Evolutionary conservation across 2,329 filamentous ascomycete species (phyloP).

Genomic region (Zasmidium cellare): DNA sequence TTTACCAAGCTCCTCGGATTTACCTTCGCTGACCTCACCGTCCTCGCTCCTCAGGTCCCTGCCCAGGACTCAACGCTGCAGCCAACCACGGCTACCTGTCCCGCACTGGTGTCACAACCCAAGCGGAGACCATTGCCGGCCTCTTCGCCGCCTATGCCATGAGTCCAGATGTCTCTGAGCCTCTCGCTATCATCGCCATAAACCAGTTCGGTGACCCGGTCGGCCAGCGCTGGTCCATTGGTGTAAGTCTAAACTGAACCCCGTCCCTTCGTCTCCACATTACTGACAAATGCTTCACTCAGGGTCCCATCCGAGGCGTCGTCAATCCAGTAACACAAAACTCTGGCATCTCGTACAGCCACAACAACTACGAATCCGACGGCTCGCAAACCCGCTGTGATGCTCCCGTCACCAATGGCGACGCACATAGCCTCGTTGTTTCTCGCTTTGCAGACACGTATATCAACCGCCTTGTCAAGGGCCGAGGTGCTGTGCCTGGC

Average conservation of each 20-base stretch:
- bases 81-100: too few species aligned
- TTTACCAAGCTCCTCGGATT: too few species aligned
- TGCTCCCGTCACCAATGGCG: constrained; percentile 22
- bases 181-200: constrained; percentile 2
- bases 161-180: constrained; percentile 12
- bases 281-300: too few species aligned
- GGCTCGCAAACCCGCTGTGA: constrained; percentile 31
- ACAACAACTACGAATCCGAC: constrained; percentile 37
- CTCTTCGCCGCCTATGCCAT: constrained; percentile 29
- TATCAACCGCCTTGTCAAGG: too few species aligned
- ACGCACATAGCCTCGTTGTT: constrained; percentile 1
- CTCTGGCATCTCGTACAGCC: constrained; percentile 17
- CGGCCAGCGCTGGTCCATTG: constrained; percentile 16
- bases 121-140: constrained; percentile 24
- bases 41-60: too few species aligned
- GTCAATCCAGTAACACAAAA: too few species aligned
- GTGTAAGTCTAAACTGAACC: not conserved
- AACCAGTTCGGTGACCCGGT: not conserved
- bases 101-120: constrained; percentile 30
- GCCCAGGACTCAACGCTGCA: too few species aligned
- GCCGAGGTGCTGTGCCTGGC: too few species aligned
- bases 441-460: too few species aligned
- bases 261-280: too few species aligned
- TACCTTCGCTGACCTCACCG: too few species aligned
- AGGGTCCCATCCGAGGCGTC: too few species aligned